Percentiles rank a stretch among this genome's conserved stretches.
Conservation (phyloP, 2,329 filamentous ascomycete genomes). For the Rhinocladiella mackenziei region DNA sequence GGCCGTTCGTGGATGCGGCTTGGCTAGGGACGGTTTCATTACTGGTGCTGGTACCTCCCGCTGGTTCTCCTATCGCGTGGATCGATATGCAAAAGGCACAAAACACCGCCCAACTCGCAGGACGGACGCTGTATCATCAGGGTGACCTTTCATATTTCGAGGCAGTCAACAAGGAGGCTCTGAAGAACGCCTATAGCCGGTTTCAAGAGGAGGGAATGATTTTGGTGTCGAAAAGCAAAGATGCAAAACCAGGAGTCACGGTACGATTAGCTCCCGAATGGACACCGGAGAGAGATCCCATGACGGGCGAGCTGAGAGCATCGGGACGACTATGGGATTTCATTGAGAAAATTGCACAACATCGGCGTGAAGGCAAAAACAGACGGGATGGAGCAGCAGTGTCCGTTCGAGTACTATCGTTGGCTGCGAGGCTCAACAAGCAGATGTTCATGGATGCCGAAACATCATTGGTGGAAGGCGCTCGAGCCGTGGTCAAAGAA, state of each 20-base stretch:
- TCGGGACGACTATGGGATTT: slow-evolving; percentile 85
- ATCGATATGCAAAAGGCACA: slow-evolving; percentile 74
- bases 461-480: slow-evolving; percentile 1
- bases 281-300: slow-evolving; percentile 63
- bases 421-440: slow-evolving; percentile 70
- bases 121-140: slow-evolving; percentile 96
- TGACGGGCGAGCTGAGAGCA: slow-evolving; percentile 59
- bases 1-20: slow-evolving; percentile 93
- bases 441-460: slow-evolving; percentile 59
- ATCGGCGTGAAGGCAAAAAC: slow-evolving; percentile 89
- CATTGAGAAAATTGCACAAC: slow-evolving; percentile 78
- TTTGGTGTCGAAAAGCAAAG: slow-evolving; percentile 64
- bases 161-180: slow-evolving; percentile 6
- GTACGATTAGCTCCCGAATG: slow-evolving; percentile 71
- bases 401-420: slow-evolving; percentile 69
- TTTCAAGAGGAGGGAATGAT: slow-evolving; percentile 91
- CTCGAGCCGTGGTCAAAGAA: slow-evolving; percentile 8
- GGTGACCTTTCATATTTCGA: slow-evolving; percentile 83
- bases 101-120: slow-evolving; percentile 76
- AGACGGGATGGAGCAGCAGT: slow-evolving; percentile 89
- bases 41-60: slow-evolving; percentile 77
- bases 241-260: slow-evolving; percentile 38
- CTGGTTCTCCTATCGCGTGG: slow-evolving; percentile 56
- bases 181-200: slow-evolving; percentile 79
- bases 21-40: slow-evolving; percentile 89